Evolutionary conservation across 441 rosid genomes (phyloP), one percentile per base, ranked within the genome.

Genomic region (Omphalea diandra): DNA sequence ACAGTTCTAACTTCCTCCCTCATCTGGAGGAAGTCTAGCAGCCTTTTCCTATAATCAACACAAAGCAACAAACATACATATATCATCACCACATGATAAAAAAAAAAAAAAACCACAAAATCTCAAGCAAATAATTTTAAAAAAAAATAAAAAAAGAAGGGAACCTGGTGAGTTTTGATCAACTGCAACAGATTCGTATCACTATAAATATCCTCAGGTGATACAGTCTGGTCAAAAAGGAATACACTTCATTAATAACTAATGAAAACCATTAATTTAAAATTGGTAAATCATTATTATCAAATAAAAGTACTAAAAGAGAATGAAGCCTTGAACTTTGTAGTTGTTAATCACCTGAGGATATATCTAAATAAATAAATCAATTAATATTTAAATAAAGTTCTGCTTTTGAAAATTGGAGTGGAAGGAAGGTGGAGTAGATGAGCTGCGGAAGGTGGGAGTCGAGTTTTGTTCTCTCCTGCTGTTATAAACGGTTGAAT

Each of bases 111-210:
- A n/a, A n/a, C n/a, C n/a, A n/a, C n/a, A n/a, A n/a, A n/a, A n/a
- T n/a, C n/a, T n/a, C n/a, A n/a, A n/a, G n/a, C n/a, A n/a, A n/a
- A n/a, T n/a, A n/a, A n/a, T n/a, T n/a, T n/a, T n/a, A n/a, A n/a
- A n/a, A n/a, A n/a, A n/a, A n/a, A 15, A 22, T 18, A 26, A 57
- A 15, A 7, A 29, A 46, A 24, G 27, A 68, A 26, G 26, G 32
- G n/a, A 59, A 94, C 97, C 91, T 91, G 95, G 68, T 91, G 98
- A 57, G 86, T 79, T 80, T 86, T 84, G 76, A 93, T 87, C 83
- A 88, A 58, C 55, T 90, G 86, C 65, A 88, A 81, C 65, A 88
- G 81, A 74, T 85, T 82, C 65, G 75, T 69, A 35, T 81, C 90
- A 54, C 62, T 69, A 74, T 64, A 64, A 59, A 75, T 83, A 80